Percentiles rank a stretch among this genome's conserved stretches.
Conservation (phyloP, 1,284 basidiomycete genomes). For the Schizopora paradoxa region DNA sequence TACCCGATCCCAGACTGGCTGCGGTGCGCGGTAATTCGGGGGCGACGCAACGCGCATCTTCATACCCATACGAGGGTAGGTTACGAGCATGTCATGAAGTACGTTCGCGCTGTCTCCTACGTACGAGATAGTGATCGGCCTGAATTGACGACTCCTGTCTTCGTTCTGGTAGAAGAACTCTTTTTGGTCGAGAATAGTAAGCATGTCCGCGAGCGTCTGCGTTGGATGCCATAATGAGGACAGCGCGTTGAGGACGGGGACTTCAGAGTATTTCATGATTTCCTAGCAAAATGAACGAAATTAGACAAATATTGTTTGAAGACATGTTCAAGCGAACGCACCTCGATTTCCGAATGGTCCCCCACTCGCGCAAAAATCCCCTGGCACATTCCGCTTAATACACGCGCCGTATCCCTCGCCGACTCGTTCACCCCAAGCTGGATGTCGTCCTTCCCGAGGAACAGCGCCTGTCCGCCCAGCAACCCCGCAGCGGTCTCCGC, state of each 20-base stretch:
- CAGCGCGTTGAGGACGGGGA: conserved; percentile 94
- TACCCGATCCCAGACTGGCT: conserved; percentile 77
- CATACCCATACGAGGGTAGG: conserved; percentile 89
- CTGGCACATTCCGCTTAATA: conserved; percentile 92
- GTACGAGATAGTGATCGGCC: conserved; percentile 82
- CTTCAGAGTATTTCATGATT: conserved; percentile 82
- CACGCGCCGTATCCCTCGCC: conserved; percentile 78
- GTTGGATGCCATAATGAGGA: conserved; percentile 96
- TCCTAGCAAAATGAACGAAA: conserved; percentile 44
- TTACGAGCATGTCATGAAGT: conserved; percentile 95
- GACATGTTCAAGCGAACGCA: conserved; percentile 29
- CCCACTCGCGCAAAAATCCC: conserved; percentile 97
- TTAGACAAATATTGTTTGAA: conserved; percentile 9
- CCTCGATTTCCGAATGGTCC: conserved; percentile 89
- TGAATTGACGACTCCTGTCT: conserved; percentile 39
- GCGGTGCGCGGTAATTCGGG: conserved; percentile 70
- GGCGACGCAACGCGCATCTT: conserved; percentile 81
- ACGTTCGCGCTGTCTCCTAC: conserved; percentile 97
- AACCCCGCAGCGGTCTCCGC: conserved; percentile 76
- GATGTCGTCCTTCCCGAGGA: conserved; percentile 89
- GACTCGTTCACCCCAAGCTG: conserved; percentile 96
- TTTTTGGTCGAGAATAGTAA: conserved; percentile 81
- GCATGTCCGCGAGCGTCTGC: conserved; percentile 89
- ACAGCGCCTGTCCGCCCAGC: conserved; percentile 88
- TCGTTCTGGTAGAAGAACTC: conserved; percentile 35